phyloP scores from a whole-genome alignment of 768 basidiomycete genomes.

The Hericium coralloides region DNA sequence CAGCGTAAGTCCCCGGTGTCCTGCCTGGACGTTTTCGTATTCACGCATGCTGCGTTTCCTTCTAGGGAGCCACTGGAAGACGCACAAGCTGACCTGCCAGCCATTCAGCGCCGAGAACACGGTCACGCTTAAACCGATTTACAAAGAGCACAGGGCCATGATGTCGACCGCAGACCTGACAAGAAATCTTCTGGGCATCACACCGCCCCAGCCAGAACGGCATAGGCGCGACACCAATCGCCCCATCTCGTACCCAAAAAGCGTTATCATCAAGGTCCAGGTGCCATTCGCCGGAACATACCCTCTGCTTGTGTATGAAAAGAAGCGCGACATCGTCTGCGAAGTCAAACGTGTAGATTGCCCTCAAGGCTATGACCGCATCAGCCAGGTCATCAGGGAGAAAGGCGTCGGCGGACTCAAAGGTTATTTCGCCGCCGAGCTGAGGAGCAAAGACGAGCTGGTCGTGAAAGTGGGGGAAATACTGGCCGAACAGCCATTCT shows the following conservation, averaged over 20 bases:
- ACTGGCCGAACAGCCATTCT: constrained; percentile 50
- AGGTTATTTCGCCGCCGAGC: constrained; percentile 47
- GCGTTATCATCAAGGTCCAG: constrained; percentile 47
- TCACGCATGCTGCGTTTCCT: background rate
- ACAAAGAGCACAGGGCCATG: constrained; percentile 15
- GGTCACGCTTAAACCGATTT: constrained; percentile 38
- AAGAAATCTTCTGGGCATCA: constrained; percentile 23
- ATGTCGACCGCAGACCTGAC: constrained; percentile 22
- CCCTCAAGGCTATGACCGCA: constrained; percentile 29
- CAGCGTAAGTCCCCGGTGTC: constrained; percentile 33
- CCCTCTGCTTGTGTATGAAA: constrained; percentile 38
- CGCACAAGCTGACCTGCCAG: constrained; percentile 38
- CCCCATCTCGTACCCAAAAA: constrained; percentile 25
- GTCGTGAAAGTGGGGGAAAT: constrained; percentile 43
- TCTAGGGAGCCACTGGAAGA: constrained; percentile 37
- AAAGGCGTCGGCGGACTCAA: constrained; percentile 36
- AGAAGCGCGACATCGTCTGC: constrained; percentile 46
- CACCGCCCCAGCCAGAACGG: constrained; percentile 13
- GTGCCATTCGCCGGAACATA: constrained; percentile 23
- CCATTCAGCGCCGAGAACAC: constrained; percentile 35
- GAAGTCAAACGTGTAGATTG: constrained; percentile 25
- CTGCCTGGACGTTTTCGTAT: background rate
- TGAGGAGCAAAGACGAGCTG: constrained; percentile 37
- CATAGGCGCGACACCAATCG: constrained; percentile 14
- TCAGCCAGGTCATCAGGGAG: constrained; percentile 30